phyloP scores from a whole-genome alignment of 1,284 basidiomycete genomes.

The Afroboletus lepidellus region DNA sequence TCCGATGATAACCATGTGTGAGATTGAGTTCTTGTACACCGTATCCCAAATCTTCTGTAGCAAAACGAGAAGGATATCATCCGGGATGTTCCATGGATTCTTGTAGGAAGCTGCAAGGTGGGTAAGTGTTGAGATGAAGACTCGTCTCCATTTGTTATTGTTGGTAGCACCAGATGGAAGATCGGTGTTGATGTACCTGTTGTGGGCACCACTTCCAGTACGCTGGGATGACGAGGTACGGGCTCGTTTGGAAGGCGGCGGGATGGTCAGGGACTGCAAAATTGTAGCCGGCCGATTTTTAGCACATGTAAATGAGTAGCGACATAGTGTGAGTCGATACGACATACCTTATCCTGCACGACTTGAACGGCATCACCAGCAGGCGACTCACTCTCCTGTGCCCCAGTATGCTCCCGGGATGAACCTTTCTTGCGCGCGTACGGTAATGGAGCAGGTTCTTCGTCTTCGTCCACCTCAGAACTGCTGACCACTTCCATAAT shows the following conservation, averaged over 20 bases:
- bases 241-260: neutral
- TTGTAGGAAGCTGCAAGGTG: neutral
- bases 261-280: no score
- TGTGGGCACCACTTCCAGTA: constrained; percentile 4
- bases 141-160: neutral
- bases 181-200: constrained; percentile 6
- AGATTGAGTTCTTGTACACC: constrained; percentile 2
- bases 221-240: neutral
- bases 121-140: constrained; percentile 4
- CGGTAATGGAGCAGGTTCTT: no score
- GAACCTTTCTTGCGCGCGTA: no score
- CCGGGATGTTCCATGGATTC: neutral
- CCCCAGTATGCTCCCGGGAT: no score
- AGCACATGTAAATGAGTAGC: no score
- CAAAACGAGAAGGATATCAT: neutral
- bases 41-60: constrained; percentile 11
- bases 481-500: no score
- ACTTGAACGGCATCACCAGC: no score
- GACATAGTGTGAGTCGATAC: no score
- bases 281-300: no score
- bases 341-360: no score
- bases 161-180: constrained; percentile 1
- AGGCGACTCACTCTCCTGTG: no score
- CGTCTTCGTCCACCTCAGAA: no score
- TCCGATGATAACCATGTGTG: neutral